Evolutionary conservation across 371 early-diverging fungal species (phyloP).

Genomic region (Capillidium heterosporum): DNA sequence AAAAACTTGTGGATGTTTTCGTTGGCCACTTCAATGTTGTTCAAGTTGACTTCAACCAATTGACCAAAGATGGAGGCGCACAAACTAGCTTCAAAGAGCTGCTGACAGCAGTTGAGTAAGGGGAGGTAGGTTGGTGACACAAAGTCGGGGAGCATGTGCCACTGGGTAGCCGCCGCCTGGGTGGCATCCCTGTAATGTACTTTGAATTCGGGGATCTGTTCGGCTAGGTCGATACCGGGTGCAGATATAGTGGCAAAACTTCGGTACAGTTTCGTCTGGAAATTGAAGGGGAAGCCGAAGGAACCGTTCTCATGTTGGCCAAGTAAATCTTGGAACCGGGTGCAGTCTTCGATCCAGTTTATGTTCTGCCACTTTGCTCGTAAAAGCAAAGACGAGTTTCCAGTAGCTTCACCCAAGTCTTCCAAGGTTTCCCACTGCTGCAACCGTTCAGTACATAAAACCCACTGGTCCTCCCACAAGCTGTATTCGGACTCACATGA

Average conservation of each 20-base stretch:
- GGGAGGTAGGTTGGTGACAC: constrained; percentile 74
- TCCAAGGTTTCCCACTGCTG: constrained; percentile 97
- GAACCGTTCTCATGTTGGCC: neutral
- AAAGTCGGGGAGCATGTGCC: constrained; percentile 68
- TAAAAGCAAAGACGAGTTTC: constrained; percentile 58
- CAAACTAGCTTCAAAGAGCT: constrained; percentile 85
- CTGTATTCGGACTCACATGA: constrained; percentile 94
- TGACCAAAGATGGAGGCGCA: constrained; percentile 74
- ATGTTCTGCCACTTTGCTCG: constrained; percentile 85
- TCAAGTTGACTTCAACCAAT: constrained; percentile 48
- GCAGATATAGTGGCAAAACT: neutral
- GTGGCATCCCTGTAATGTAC: constrained; percentile 76
- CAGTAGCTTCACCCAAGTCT: constrained; percentile 83
- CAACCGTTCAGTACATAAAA: constrained; percentile 72
- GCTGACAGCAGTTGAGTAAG: constrained; percentile 81
- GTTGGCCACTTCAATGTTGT: constrained; percentile 65
- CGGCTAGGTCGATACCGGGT: neutral
- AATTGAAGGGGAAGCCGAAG: neutral
- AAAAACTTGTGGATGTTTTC: constrained; percentile 78
- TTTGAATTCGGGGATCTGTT: constrained; percentile 38
- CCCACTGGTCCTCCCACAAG: constrained; percentile 97
- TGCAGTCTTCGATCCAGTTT: constrained; percentile 19
- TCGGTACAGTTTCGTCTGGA: neutral
- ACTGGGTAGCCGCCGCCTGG: constrained; percentile 61
- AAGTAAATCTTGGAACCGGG: neutral